Base-by-base conservation (phyloP, 2,329 filamentous ascomycete genomes). In the Emmonsiellopsis sp. region DNA sequence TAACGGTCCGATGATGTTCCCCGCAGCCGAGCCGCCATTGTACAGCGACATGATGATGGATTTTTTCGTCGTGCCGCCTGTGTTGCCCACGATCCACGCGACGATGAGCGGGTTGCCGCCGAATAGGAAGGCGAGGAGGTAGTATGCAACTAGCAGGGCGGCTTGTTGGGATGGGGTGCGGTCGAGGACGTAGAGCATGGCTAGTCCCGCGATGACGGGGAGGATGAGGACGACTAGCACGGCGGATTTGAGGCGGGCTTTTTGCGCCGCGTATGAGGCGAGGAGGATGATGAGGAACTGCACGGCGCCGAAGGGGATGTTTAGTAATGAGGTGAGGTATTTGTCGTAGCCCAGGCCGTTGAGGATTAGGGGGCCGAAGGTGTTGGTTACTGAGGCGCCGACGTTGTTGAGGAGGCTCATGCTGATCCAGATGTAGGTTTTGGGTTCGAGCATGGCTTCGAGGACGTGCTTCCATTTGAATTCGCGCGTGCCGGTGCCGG, bases 31-130 rank as follows among this genome's bases (percentile, higher is more conserved):
- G 0, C 79, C 83, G 1, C 79, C 82, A 59, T 84, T 83, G 71
- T 80, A 86, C 0, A 85, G 68, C 0, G 79, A 80, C 76, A 85
- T 82, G 40, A 82, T 76, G 48, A 80, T 74, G 0, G 81, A 82
- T 62, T 84, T 84, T 67, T 87, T 86, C 2, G 83, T 86, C 13
- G 78, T 80, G 5, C 85, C 85, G 0, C 76, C 84, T 0, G 82
- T 86, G 65, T 87, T 87, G 7, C 79, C 82, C 5, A 86, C 77
- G 54, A 86, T 82, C 84, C 85, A 88, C 0, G 80, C 77, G 0
- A 86, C 79, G 32, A 86, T 79, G 8, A 87, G 70, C 0, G 84
- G 84, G 59, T 84, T 85, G 1, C 78, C 80, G 1, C 81, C 82
- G 56, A 82, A 87, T 7, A 87, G 70, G 64, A 86, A 86, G 0